Conservation (phyloP, 2,329 filamentous ascomycete species). For the Byssothecium circinans region DNA sequence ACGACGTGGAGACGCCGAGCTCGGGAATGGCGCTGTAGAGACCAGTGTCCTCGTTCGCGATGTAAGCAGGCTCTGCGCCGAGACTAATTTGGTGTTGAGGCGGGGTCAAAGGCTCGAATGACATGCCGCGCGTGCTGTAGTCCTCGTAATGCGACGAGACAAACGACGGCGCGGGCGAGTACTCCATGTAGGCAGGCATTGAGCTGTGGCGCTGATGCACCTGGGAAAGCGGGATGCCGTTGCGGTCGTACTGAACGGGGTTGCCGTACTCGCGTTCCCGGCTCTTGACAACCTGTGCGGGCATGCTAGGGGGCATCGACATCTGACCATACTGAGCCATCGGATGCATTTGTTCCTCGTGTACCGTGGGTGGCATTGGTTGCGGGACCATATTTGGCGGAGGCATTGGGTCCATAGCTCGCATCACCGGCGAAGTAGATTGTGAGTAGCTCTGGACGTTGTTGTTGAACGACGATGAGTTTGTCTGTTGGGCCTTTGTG, state of each 20-base stretch:
- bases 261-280: conserved; percentile 77
- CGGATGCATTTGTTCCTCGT: conserved; percentile 61
- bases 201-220: conserved; percentile 91
- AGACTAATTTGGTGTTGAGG: conserved; percentile 85
- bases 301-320: conserved; percentile 71
- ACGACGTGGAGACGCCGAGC: conserved; percentile 71
- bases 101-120: conserved; percentile 94
- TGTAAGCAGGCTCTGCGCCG: conserved; percentile 88
- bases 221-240: conserved; percentile 80
- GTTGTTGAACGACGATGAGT: conserved; percentile 92
- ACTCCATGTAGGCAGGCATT: conserved; percentile 98
- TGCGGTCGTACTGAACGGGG: conserved; percentile 86
- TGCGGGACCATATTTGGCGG: conserved; percentile 80
- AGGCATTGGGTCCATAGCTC: conserved; percentile 91
- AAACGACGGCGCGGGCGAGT: conserved; percentile 95
- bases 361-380: conserved; percentile 53
- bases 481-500: conserved; percentile 98
- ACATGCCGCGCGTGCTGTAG: conserved; percentile 94
- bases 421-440: conserved; percentile 84
- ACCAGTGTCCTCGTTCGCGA: conserved; percentile 96
- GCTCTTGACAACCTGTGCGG: conserved; percentile 74
- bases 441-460: conserved; percentile 69
- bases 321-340: conserved; percentile 75
- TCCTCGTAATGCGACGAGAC: conserved; percentile 99
- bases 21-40: conserved; percentile 95